A percentile compares a stretch with the other conserved stretches of the same genome.
phyloP scores from a whole-genome alignment of 225 moss, liverwort and hornwort species.

The Sphagnum contortum region DNA sequence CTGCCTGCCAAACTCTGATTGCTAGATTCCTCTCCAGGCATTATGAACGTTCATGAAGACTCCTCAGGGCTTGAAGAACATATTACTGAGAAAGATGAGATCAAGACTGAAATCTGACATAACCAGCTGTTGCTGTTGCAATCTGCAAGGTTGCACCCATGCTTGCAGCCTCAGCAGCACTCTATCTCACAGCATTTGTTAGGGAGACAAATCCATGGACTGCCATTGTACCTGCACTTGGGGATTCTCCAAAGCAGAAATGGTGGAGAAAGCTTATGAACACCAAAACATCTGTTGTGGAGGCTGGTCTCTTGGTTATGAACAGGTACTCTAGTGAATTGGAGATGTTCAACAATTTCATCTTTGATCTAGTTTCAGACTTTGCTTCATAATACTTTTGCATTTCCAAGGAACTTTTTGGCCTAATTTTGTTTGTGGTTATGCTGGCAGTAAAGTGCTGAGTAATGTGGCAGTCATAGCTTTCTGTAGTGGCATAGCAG shows the following conservation, averaged over 20 bases:
- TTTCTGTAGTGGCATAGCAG: constrained; percentile 11
- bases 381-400: too few relatives aligned
- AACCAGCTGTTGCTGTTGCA: too few relatives aligned
- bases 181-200: constrained; percentile 16
- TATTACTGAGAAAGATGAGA: too few relatives aligned
- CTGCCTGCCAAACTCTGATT: too few relatives aligned
- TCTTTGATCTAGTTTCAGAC: too few relatives aligned
- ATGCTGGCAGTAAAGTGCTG: constrained; percentile 7
- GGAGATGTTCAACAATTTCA: too few relatives aligned
- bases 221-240: constrained; percentile 1
- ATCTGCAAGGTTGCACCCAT: constrained; percentile 9
- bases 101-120: too few relatives aligned
- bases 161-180: constrained; percentile 12
- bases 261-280: constrained; percentile 2
- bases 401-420: too few relatives aligned
- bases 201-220: constrained; percentile 15
- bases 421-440: too few relatives aligned
- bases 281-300: constrained; percentile 1
- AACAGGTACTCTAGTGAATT: constrained; percentile 3
- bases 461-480: constrained; percentile 13
- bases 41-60: too few relatives aligned
- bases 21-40: too few relatives aligned
- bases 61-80: too few relatives aligned
- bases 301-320: constrained; percentile 11
- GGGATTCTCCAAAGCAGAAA: constrained; percentile 3